A percentile compares a stretch with the other conserved stretches of the same genome.
Evolutionary conservation across 2,329 filamentous ascomycete species (phyloP).

Genomic region (Cordyceps tenuipes): DNA sequence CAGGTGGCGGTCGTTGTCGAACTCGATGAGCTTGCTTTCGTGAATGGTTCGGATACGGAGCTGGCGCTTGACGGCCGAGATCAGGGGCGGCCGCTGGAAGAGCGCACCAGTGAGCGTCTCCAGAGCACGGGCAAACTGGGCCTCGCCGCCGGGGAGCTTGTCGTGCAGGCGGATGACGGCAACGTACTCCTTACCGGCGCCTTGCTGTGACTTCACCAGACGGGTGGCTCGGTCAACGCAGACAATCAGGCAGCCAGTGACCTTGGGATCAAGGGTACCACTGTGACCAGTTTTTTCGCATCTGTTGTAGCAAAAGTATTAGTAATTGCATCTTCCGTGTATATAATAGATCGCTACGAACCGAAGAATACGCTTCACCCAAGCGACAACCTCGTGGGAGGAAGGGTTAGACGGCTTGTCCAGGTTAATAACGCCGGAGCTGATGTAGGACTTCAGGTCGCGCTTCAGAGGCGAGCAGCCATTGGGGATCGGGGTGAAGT

Average conservation of each 20-base stretch:
- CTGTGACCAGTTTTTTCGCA: constrained; percentile 94
- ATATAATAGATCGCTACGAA: constrained; percentile 31
- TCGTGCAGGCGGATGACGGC: constrained; percentile 92
- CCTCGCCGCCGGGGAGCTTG: constrained; percentile 86
- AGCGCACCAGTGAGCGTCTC: constrained; percentile 95
- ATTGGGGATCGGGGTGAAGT: constrained; percentile 94
- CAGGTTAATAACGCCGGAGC: constrained; percentile 95
- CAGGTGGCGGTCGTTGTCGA: constrained; percentile 95
- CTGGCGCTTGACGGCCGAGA: constrained; percentile 97
- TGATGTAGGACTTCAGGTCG: constrained; percentile 95
- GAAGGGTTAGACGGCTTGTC: constrained; percentile 83
- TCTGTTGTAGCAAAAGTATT: constrained; percentile 17
- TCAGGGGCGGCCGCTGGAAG: constrained; percentile 85
- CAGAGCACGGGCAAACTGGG: constrained; percentile 84
- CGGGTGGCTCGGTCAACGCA: constrained; percentile 95
- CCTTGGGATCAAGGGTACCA: constrained; percentile 95
- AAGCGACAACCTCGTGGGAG: constrained; percentile 96
- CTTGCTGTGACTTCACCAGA: constrained; percentile 97
- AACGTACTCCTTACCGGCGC: constrained; percentile 98
- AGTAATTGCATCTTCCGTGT: neutral
- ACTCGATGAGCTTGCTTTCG: constrained; percentile 94
- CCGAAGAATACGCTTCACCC: constrained; percentile 96
- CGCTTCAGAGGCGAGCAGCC: constrained; percentile 87
- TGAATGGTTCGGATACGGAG: constrained; percentile 96
- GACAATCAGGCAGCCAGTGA: constrained; percentile 90